Percentiles rank a stretch among this genome's conserved stretches.
Conservation (phyloP, 345 rosid species). For the Capsella bursapastoris region DNA sequence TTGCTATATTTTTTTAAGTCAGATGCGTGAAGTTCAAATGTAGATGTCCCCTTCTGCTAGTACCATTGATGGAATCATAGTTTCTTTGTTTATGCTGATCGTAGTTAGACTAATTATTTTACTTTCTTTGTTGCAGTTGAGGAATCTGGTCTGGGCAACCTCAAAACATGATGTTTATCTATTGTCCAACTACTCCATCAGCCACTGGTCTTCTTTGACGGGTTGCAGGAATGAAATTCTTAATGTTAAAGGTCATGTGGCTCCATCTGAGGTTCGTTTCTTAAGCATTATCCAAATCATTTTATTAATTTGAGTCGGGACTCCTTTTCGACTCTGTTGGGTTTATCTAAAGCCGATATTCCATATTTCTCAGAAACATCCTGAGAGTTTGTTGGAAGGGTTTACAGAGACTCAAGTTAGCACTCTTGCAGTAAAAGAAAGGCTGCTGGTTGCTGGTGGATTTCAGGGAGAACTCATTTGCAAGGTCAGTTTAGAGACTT, state of each 20-base stretch:
- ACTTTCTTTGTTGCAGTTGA: slow-evolving; percentile 54
- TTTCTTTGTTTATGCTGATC: neutral
- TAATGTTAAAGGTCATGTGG: slow-evolving; percentile 74
- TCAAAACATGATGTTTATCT: slow-evolving; percentile 82
- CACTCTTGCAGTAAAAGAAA: slow-evolving; percentile 76
- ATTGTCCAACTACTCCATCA: slow-evolving; percentile 62
- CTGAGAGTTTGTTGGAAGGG: slow-evolving; percentile 75
- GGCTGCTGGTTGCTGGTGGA: slow-evolving; percentile 77
- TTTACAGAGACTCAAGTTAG: slow-evolving; percentile 83
- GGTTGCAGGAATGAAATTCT: slow-evolving; percentile 59
- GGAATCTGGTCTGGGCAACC: slow-evolving; percentile 84
- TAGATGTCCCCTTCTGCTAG: neutral
- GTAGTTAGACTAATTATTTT: slow-evolving; percentile 21
- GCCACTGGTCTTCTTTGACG: slow-evolving; percentile 75
- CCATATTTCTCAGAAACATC: slow-evolving; percentile 59
- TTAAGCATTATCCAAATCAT: neutral
- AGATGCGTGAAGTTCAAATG: neutral
- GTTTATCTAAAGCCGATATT: slow-evolving; percentile 10
- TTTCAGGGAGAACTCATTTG: slow-evolving; percentile 86
- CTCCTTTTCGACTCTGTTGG: slow-evolving; percentile 3
- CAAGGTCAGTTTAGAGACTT: slow-evolving; percentile 52
- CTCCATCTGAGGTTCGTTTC: slow-evolving; percentile 65
- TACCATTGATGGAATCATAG: slow-evolving; percentile 12
- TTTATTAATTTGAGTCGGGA: neutral
- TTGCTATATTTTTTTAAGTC: neutral